A percentile compares a stretch with the other conserved stretches of the same genome.
These are phyloP conservation scores for Apiotrichum akiyoshidainum DNA, from an alignment of 1,284 basidiomycete genomes.

Conservation along the genomic window DNA sequence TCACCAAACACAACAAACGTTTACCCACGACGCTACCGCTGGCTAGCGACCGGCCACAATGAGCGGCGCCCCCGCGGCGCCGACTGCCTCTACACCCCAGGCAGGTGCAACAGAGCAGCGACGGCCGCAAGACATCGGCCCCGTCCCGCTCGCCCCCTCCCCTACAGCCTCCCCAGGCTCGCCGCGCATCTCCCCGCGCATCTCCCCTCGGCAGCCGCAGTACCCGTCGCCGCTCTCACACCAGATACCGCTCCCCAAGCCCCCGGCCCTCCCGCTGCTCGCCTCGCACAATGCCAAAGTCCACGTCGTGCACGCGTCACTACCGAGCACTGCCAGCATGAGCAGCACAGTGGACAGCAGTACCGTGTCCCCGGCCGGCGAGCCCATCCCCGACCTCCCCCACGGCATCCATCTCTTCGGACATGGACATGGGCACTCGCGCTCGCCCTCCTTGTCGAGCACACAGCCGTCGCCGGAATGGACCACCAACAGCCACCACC, in stretches of 20 bases:
- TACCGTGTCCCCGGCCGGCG: too few relatives aligned
- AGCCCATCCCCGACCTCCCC: too few relatives aligned
- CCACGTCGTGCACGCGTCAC: background rate
- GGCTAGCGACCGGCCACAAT: background rate
- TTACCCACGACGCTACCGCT: background rate
- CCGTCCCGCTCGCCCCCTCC: too few relatives aligned
- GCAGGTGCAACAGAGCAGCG: too few relatives aligned
- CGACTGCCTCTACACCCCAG: background rate
- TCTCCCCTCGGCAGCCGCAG: too few relatives aligned
- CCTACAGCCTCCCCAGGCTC: too few relatives aligned
- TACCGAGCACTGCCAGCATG: background rate
- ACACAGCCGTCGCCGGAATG: background rate
- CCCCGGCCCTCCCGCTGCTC: too few relatives aligned
- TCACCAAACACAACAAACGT: background rate
- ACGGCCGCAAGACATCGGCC: too few relatives aligned
- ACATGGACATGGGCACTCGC: too few relatives aligned
- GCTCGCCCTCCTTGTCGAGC: background rate
- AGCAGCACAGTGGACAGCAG: background rate
- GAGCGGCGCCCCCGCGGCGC: constrained; percentile 8
- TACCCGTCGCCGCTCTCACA: background rate
- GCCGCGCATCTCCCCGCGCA: too few relatives aligned
- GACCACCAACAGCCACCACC: background rate
- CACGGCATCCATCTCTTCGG: too few relatives aligned
- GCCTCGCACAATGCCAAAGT: background rate
- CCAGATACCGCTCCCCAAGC: background rate